Base-by-base conservation (phyloP, 805 yeast genomes). In the Metschnikowia hibisci region DNA sequence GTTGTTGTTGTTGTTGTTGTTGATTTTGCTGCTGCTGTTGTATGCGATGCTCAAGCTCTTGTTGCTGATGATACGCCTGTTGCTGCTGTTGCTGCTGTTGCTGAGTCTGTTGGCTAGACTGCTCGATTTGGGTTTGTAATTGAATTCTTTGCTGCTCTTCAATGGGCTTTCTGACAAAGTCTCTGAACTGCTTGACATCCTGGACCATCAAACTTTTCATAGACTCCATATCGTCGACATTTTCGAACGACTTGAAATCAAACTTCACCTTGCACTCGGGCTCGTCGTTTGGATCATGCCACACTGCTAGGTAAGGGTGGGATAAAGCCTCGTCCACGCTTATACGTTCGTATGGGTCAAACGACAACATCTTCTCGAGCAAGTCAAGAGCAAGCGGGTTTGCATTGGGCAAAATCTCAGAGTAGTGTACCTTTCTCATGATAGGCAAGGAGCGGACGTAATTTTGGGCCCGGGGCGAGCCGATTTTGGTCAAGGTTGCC, bases 381-480 rank as follows among this genome's bases (percentile, higher is more conserved):
- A 69, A 45, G 33, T 91, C 97, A 32, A 93, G 68, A 0, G 96
- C 96, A 52, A 78, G 74, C 4, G 95, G 95, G 53, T 87, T 87
- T 1, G 97, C 96, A 34, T 80, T 64, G 20, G 98, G 97, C 56
- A 82, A 91, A 33, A 91, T 52, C 42, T 73, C 74, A 35, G 62
- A 56, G 59, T 83, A 86, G n/a, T 88, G 87, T 0, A 87, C 79
- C 52, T 79, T 84, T 46, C 87, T 82, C 83, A 84, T 86, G 54
- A 68, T 81, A 6, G 96, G 96, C 49, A 93, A 69, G 32, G 89
- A 81, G 53, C 91, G 79, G 41, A 93, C 95, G 62, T 91, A 93
- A 49, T 87, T 85, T 61, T 89, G 96, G 4, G 97, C 97, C 54
- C 96, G 77, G 45, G 81, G 77, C 2, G 96, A 86, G 22, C 96